A percentile compares a stretch with the other conserved stretches of the same genome.
These are phyloP conservation scores for Boletellus emodensis DNA, from an alignment of 768 basidiomycete genomes.

Conservation along the genomic window DNA sequence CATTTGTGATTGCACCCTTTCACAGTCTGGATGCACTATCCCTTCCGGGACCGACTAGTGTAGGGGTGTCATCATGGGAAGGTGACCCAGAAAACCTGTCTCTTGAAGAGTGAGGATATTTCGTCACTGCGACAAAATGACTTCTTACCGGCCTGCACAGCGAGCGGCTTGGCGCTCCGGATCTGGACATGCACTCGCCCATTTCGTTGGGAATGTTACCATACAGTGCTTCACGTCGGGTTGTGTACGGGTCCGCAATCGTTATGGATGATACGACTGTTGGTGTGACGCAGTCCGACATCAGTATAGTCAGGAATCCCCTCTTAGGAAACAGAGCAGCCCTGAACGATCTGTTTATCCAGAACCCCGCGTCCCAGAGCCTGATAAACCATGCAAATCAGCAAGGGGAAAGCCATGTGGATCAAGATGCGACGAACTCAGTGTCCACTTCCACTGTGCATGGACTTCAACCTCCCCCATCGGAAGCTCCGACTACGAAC, in stretches of 20 bases:
- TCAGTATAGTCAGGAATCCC: not conserved
- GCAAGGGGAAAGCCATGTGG: not conserved
- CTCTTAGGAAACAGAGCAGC: not conserved
- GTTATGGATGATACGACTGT: not conserved
- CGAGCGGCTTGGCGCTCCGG: not conserved
- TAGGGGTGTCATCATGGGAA: not conserved
- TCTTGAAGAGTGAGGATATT: not conserved
- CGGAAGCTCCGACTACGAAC: not conserved
- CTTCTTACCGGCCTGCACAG: not conserved
- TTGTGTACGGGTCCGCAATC: constrained; percentile 1
- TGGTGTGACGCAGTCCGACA: not conserved
- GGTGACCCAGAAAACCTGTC: fast-evolving
- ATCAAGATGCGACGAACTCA: not conserved
- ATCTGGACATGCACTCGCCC: constrained; percentile 2
- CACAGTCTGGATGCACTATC: no score
- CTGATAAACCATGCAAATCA: not conserved
- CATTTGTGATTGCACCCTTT: no score
- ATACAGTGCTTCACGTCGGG: not conserved
- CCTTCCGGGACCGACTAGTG: not conserved
- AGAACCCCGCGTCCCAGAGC: not conserved
- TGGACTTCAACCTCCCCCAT: not conserved
- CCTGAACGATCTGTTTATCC: not conserved
- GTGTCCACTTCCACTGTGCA: not conserved
- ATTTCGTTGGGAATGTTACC: not conserved
- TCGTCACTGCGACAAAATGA: not conserved